Conservation (phyloP, 345 rosid species). For the Eucalyptus sp. region DNA sequence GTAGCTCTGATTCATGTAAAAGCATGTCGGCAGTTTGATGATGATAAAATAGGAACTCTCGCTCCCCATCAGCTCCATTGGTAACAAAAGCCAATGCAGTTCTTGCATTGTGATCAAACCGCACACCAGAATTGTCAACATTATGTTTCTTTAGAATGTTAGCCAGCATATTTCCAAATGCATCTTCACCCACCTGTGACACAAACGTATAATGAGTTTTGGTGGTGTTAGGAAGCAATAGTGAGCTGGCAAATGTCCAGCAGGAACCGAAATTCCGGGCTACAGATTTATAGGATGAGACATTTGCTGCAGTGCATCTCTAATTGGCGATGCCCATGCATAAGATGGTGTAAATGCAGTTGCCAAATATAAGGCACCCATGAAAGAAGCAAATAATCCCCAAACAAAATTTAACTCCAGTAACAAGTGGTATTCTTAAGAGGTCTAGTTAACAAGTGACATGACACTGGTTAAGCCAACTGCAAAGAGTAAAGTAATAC, state of each 20-base stretch:
- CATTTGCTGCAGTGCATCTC: background rate
- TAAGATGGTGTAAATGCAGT: background rate
- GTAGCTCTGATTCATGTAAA: constrained; percentile 70
- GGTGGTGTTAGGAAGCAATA: background rate
- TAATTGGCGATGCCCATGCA: background rate
- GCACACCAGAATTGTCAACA: constrained; percentile 70
- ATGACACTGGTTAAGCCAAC: background rate
- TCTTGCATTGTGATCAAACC: constrained; percentile 66
- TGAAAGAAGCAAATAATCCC: background rate
- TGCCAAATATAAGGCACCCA: background rate
- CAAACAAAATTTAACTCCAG: background rate
- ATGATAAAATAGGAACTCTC: constrained; percentile 91
- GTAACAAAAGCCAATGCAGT: constrained; percentile 94
- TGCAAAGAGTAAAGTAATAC: background rate
- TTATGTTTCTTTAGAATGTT: constrained; percentile 61
- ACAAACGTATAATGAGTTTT: background rate
- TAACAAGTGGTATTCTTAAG: background rate
- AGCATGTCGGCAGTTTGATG: constrained; percentile 98
- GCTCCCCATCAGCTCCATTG: constrained; percentile 78
- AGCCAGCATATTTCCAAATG: constrained; percentile 83
- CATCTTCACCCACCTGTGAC: constrained; percentile 67
- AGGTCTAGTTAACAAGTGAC: background rate
- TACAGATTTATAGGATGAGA: background rate
- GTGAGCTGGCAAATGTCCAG: background rate
- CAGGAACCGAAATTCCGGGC: background rate